Conservation (phyloP, 805 yeast species). For the Candida easanensis region DNA sequence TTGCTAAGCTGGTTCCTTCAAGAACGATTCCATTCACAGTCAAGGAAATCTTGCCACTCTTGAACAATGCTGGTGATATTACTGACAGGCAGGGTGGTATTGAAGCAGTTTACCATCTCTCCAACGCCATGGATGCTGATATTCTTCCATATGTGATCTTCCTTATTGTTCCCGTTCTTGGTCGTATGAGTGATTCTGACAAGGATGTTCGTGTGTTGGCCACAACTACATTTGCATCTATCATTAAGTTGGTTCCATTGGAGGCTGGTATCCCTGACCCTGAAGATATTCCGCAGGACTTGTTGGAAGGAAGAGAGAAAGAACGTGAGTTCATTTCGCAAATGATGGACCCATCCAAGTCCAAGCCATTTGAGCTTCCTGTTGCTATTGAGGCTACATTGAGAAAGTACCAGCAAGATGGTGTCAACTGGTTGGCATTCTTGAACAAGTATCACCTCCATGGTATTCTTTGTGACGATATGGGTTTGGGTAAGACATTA, state of each 20-base stretch:
- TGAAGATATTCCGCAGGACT: conserved; percentile 78
- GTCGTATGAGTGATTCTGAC: conserved; percentile 96
- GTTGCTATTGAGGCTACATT: conserved; percentile 89
- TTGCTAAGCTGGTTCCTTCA: conserved; percentile 68
- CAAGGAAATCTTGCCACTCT: conserved; percentile 72
- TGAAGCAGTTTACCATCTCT: conserved; percentile 84
- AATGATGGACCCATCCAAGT: conserved; percentile 95
- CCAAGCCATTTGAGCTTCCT: conserved; percentile 83
- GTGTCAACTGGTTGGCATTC: conserved; percentile 97
- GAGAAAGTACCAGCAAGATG: conserved; percentile 95
- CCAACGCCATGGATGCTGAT: conserved; percentile 80
- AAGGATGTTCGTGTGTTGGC: conserved; percentile 85
- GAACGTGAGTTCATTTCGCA: conserved; percentile 94
- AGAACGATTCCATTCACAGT: conserved; percentile 76
- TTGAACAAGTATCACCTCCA: conserved; percentile 92
- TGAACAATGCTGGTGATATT: conserved; percentile 69
- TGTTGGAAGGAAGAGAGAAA: conserved; percentile 84
- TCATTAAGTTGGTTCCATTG: conserved; percentile 90
- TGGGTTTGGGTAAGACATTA: conserved; percentile 97
- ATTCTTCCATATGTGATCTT: conserved; percentile 94
- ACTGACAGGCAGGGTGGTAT: conserved; percentile 89
- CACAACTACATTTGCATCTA: conserved; percentile 94
- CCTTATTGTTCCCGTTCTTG: conserved; percentile 92
- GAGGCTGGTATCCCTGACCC: conserved; percentile 98
- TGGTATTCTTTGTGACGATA: conserved; percentile 98